These are phyloP conservation scores for Zymoseptoria tritici DNA, from an alignment of 2,329 filamentous ascomycete genomes.

Conservation along the genomic window DNA sequence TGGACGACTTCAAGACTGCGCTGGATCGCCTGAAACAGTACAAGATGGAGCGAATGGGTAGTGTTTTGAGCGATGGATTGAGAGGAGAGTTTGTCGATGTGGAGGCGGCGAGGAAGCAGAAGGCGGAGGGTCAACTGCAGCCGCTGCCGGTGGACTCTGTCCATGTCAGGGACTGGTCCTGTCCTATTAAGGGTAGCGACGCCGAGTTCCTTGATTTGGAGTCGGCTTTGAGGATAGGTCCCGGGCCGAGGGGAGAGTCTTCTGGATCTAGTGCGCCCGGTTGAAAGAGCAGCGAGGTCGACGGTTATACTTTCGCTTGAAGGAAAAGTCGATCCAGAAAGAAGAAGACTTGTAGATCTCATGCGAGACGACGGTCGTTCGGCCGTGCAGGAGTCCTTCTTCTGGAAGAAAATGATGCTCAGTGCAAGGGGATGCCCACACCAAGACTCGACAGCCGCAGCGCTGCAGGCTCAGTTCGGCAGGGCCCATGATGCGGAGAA, in stretches of 20 bases:
- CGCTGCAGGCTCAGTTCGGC: not conserved
- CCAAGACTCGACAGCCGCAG: not conserved
- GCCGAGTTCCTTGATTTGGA: not conserved
- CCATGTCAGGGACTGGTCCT: not conserved
- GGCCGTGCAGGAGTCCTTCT: too few relatives aligned
- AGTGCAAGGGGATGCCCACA: too few relatives aligned
- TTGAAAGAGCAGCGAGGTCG: not conserved
- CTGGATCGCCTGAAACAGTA: slow-evolving; percentile 41
- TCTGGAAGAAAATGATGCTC: too few relatives aligned
- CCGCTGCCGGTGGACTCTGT: not conserved
- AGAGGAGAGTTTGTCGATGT: slow-evolving; percentile 22
- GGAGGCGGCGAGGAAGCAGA: slow-evolving; percentile 19
- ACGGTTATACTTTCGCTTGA: not conserved
- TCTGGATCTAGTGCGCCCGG: not conserved
- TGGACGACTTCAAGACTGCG: slow-evolving; percentile 61
- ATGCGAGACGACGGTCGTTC: too few relatives aligned
- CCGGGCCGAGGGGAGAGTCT: not conserved
- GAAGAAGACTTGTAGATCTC: not conserved
- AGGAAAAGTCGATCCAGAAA: not conserved
- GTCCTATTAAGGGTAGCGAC: not conserved
- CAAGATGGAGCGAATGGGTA: slow-evolving; percentile 32
- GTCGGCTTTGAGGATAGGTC: not conserved
- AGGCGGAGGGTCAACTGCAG: slow-evolving; percentile 2
- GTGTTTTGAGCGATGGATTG: slow-evolving; percentile 20
- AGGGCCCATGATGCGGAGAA: not conserved